Base-by-base conservation (phyloP, 331 rosid genomes). In the Quercus tomentella region DNA sequence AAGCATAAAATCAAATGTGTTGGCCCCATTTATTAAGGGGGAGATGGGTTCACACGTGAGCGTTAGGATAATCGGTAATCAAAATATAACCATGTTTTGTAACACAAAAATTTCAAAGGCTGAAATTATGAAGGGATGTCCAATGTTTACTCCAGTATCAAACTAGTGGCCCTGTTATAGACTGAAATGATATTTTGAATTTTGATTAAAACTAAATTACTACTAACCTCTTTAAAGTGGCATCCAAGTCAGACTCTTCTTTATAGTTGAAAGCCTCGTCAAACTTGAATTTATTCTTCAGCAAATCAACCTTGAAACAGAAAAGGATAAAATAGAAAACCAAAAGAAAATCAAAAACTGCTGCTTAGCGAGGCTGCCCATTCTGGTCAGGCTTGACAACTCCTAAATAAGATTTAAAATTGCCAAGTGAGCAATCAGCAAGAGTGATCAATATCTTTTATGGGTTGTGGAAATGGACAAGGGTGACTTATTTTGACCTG, bases 181-280 rank as follows among this genome's bases (percentile, higher is more conserved):
- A 10, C 17, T 45, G 54, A 45, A 45, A 12, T 45, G 5, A 3
- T 37, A 45, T 45, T 45, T 12, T 45, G 16, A 10, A 2, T 10
- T 45, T 5, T 45, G 28, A 58, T 22, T 22, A 20, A 5, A 28
- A 7, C 8, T 37, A 37, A 37, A 37, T 37, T 37, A 18, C 16
- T 4, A 28, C 77, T 74, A 17, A 77, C 87, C 84, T 79, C 72
- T 79, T 79, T 78, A 83, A 79, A 62, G 84, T 58, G 4, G 81
- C 84, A 56, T 75, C 20, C 71, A 75, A 69, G 67, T 83, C 75
- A 1, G 63, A 35, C 62, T 79, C 83, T 76, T 79, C 87, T 73
- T 83, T 83, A 12, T 83, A 79, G 68, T 83, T 83, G 77, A 83
- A 79, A 70, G 83, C 83, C 37, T 79, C 83, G 3, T 83, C 87